phyloP scores from a whole-genome alignment of 495 filamentous ascomycete species.

The Podospora pseudopauciseta region DNA sequence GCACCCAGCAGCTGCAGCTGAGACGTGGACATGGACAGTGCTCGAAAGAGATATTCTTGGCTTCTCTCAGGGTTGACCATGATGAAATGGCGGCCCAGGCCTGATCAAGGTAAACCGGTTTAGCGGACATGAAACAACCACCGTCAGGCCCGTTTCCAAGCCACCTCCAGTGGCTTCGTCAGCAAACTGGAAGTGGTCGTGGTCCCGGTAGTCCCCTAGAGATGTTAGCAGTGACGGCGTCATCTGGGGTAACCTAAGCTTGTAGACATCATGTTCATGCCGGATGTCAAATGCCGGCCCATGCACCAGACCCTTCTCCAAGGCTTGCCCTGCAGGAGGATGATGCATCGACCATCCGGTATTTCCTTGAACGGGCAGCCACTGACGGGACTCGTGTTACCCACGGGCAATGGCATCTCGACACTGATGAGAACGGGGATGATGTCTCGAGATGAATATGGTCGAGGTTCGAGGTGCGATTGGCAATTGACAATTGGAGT shows the following conservation, averaged over 20 bases:
- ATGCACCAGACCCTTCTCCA: background rate
- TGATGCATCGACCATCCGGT: background rate
- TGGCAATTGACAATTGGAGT: constrained; percentile 1
- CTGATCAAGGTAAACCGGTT: background rate
- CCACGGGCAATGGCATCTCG: background rate
- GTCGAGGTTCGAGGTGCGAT: background rate
- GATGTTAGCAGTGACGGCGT: background rate
- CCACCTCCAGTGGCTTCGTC: background rate
- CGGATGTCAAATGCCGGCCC: constrained; percentile 3
- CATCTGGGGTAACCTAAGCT: constrained; percentile 1
- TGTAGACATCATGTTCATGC: background rate
- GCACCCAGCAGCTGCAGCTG: background rate
- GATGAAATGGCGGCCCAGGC: constrained; percentile 9
- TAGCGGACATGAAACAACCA: background rate
- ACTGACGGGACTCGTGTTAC: constrained; percentile 1
- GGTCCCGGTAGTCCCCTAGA: background rate
- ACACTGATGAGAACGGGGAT: background rate
- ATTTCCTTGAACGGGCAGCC: background rate
- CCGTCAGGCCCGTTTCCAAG: background rate
- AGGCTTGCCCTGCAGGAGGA: background rate
- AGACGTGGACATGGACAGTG: constrained; percentile 1
- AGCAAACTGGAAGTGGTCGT: background rate
- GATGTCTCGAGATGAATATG: background rate
- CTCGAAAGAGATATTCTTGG: constrained; percentile 1
- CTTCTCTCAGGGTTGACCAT: background rate